Conservation (phyloP, 2,329 filamentous ascomycete genomes). For the Pseudogymnoascus sp. region DNA sequence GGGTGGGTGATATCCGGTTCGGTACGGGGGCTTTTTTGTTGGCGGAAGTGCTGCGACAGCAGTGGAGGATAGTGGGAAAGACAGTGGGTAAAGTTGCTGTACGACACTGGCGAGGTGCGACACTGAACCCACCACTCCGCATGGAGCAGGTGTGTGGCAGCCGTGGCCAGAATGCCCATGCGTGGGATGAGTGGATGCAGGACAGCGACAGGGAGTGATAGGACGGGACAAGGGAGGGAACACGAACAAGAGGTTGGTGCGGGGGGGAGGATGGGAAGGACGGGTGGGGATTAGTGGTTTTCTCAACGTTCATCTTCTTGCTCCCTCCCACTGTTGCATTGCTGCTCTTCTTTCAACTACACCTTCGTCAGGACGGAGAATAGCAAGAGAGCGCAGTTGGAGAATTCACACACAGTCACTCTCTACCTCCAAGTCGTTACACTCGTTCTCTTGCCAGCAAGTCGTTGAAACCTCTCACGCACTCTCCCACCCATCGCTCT, state of each 20-base stretch:
- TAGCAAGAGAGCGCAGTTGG: neutral
- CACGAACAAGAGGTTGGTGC: neutral
- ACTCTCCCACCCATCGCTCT: neutral
- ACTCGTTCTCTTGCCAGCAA: neutral
- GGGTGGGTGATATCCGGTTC: conserved; percentile 1
- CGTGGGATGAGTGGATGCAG: neutral
- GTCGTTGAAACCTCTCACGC: neutral
- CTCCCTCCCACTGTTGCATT: neutral
- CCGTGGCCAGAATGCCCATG: neutral
- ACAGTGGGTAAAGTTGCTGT: neutral
- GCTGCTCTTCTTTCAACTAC: neutral
- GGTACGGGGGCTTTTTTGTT: neutral
- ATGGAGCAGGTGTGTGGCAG: conserved; percentile 3
- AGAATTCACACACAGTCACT: conserved; percentile 3
- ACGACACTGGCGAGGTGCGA: neutral
- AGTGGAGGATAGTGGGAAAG: neutral
- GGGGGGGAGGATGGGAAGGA: neutral
- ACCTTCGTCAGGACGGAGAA: neutral
- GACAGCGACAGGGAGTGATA: neutral
- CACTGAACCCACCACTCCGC: neutral
- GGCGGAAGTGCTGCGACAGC: neutral
- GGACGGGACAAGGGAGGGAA: neutral
- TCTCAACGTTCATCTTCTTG: conserved; percentile 2
- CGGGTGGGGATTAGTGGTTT: neutral
- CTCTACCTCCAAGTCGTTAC: neutral